phyloP scores from a whole-genome alignment of 1,284 basidiomycete species.

The Cutaneotrichosporon cavernicola region DNA sequence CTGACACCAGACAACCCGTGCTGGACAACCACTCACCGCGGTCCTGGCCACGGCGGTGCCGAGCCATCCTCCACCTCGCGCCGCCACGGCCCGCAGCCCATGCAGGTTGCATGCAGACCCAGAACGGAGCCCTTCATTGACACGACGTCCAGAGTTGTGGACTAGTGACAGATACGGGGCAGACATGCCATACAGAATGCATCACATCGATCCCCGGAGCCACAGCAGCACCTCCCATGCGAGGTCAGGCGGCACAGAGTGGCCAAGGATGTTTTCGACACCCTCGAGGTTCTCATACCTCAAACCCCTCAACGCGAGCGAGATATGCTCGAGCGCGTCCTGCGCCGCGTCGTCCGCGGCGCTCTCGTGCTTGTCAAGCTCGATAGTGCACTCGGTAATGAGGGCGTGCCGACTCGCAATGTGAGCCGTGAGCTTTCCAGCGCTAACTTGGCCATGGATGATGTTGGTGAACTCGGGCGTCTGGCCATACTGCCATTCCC shows the following conservation, averaged over 20 bases:
- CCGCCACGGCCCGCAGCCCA: slow-evolving; percentile 13
- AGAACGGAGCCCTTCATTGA: slow-evolving; percentile 44
- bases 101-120: slow-evolving; percentile 25
- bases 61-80: not conserved
- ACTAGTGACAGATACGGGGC: slow-evolving; percentile 55
- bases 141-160: slow-evolving; percentile 42
- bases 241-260: slow-evolving; percentile 22
- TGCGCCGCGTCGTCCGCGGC: slow-evolving; percentile 29
- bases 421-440: slow-evolving; percentile 48
- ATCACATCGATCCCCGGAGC: slow-evolving; percentile 45
- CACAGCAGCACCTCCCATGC: slow-evolving; percentile 45
- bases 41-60: not conserved
- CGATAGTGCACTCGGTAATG: slow-evolving; percentile 49
- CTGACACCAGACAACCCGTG: not conserved
- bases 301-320: slow-evolving; percentile 40
- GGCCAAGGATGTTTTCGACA: slow-evolving; percentile 29
- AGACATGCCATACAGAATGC: slow-evolving; percentile 34
- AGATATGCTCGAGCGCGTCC: slow-evolving; percentile 38
- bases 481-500: slow-evolving; percentile 92
- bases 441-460: slow-evolving; percentile 37
- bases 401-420: slow-evolving; percentile 55
- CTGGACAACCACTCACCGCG: not conserved
- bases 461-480: slow-evolving; percentile 80
- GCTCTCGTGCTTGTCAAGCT: slow-evolving; percentile 23
- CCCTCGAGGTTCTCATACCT: slow-evolving; percentile 51